These are phyloP conservation scores for Microbotryomycetes sp. DNA, from an alignment of 1,284 basidiomycete genomes.

Conservation along the genomic window DNA sequence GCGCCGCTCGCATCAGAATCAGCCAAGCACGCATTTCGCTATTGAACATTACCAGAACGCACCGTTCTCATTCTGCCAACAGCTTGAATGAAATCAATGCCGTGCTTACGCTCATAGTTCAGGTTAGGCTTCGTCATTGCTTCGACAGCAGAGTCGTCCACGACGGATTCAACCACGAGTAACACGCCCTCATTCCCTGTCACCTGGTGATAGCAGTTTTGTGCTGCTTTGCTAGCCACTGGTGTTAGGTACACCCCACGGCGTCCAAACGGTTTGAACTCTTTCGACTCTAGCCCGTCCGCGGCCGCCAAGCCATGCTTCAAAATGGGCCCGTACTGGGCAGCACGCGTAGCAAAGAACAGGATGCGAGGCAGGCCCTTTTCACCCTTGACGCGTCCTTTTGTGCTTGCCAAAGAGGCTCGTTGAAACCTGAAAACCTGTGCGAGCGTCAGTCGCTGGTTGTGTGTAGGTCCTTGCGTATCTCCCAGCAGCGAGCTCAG, in stretches of 20 bases:
- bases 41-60: too few species aligned
- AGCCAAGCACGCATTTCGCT: too few species aligned
- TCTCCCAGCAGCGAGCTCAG: too few species aligned
- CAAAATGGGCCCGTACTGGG: not conserved
- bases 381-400: too few species aligned
- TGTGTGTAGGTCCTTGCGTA: too few species aligned
- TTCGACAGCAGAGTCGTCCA: not conserved
- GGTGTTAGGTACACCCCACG: not conserved
- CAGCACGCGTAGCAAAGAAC: not conserved
- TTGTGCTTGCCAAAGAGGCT: too few species aligned
- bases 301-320: not conserved
- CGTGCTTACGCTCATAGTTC: too few species aligned
- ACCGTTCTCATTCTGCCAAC: not conserved
- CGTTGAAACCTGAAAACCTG: too few species aligned
- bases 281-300: not conserved
- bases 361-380: not conserved
- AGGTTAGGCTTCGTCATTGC: not conserved
- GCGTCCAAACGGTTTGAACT: not conserved
- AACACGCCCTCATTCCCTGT: slow-evolving; percentile 1
- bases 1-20: too few species aligned
- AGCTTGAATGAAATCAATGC: not conserved
- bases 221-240: not conserved
- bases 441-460: too few species aligned
- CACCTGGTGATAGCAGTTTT: not conserved
- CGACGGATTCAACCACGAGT: not conserved